Evolutionary conservation across 768 basidiomycete species (phyloP).

Genomic region (Hericium erinaceus): DNA sequence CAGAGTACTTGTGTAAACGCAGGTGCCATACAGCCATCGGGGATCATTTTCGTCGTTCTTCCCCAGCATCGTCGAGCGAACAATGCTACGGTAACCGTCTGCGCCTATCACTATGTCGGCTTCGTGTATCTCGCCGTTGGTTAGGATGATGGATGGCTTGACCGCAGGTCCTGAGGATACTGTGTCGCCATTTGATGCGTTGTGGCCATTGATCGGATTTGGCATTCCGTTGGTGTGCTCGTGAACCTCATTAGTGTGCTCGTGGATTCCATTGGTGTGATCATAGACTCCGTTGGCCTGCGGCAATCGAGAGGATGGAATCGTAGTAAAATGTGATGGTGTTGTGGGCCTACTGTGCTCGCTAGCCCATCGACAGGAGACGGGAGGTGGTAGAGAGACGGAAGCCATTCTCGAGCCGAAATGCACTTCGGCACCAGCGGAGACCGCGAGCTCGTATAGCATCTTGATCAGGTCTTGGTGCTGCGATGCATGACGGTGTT

Average conservation of each 20-base stretch:
- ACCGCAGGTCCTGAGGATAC: not conserved
- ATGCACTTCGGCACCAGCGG: slow-evolving; percentile 9
- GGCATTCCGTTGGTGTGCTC: not conserved
- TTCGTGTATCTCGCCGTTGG: slow-evolving; percentile 7
- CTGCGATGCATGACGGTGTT: not conserved
- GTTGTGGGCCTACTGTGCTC: not conserved
- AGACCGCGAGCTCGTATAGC: slow-evolving; percentile 5
- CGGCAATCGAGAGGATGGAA: not conserved
- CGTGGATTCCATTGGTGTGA: not conserved
- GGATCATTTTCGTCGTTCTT: not conserved
- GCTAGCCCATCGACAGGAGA: not conserved
- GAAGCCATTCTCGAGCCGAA: slow-evolving; percentile 2
- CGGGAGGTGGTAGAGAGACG: not conserved
- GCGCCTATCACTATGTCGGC: slow-evolving; percentile 14
- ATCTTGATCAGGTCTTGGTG: slow-evolving; percentile 7
- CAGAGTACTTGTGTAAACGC: not conserved
- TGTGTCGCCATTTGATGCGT: not conserved
- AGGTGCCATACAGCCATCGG: not conserved
- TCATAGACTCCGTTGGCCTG: not conserved
- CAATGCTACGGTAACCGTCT: slow-evolving; percentile 10
- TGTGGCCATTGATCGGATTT: not conserved
- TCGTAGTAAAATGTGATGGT: not conserved
- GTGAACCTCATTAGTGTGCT: not conserved
- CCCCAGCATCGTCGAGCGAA: slow-evolving; percentile 2
- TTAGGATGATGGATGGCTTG: slow-evolving; percentile 4